Percentiles rank a stretch among this genome's conserved stretches.
phyloP scores from a whole-genome alignment of 768 basidiomycete genomes.

The Arthromyces matolae region DNA sequence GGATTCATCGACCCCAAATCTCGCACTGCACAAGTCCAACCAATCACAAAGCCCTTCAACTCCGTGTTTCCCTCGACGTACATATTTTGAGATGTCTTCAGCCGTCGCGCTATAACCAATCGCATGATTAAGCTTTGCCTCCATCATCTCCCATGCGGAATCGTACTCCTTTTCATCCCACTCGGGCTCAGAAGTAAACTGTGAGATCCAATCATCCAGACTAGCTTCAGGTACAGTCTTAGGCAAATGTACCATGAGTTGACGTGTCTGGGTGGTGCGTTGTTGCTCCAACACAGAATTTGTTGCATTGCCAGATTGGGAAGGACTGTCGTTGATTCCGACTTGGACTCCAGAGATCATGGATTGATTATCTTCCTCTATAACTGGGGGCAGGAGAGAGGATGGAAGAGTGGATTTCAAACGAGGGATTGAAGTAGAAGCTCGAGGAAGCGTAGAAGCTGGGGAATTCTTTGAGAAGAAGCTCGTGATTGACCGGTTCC shows the following conservation, averaged over 20 bases:
- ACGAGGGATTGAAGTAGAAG: not conserved
- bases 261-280: not conserved
- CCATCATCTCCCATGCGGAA: not conserved
- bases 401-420: not conserved
- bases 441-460: not conserved
- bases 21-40: conserved; percentile 1
- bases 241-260: not conserved
- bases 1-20: conserved; percentile 3
- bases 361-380: too few species aligned
- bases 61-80: not conserved
- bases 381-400: too few species aligned
- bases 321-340: too few species aligned
- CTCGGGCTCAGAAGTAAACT: not conserved
- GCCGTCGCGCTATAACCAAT: not conserved
- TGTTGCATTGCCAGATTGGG: too few species aligned
- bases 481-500: not conserved
- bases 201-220: not conserved
- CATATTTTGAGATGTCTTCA: not conserved
- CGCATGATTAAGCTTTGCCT: not conserved
- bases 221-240: not conserved
- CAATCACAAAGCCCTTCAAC: conserved; percentile 2
- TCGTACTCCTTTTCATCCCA: not conserved
- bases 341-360: too few species aligned
- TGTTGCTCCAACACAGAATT: too few species aligned
- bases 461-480: not conserved